Evolutionary conservation across 805 yeast species (phyloP), one percentile per base, ranked within the genome.

Genomic region (Starmerella stigmatis): DNA sequence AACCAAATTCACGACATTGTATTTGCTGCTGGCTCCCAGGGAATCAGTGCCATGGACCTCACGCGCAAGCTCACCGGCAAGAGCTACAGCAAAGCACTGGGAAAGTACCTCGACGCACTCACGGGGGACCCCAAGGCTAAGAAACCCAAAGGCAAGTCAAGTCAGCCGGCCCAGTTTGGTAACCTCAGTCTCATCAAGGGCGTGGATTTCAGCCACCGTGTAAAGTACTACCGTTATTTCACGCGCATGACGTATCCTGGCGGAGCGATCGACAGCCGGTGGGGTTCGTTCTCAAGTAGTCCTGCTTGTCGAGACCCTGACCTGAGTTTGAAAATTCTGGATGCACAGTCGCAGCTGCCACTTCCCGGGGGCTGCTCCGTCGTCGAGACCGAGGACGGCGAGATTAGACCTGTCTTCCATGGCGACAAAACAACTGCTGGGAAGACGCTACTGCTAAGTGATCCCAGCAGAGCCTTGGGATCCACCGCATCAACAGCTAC

Each of bases 131-230:
- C 49, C 6, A 47, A 44, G 23, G 28, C 45, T 27, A 52, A 45
- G n/a, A n/a, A 11, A 4, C 40, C 19, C 28, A 25, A 11, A 45
- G 34, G 11, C 6, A 20, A 3, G 21, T 21, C n/a, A n/a, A n/a
- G n/a, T 6, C 31, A 38, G 37, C 33, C 43, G 8, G 26, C 41
- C 1, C 32, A 58, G 45, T 47, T 58, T 37, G 64, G 59, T 44
- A 64, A 58, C 47, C 60, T 61, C 46, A 65, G 61, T 2, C 64
- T 85, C 11, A 70, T 80, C 0, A 70, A 81, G 50, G 78, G 79
- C 15, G 75, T 76, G 48, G 94, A 83, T 57, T 77, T 76, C 52
- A 78, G 76, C 48, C 94, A 94, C 0, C 77, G 86, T 51, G 69
- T 72, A 47, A 81, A 83, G 56, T 82, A 76, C 53, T 83, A 75